These are phyloP conservation scores for Tilletia caries DNA, from an alignment of 1,284 basidiomycete genomes.

Conservation along the genomic window DNA sequence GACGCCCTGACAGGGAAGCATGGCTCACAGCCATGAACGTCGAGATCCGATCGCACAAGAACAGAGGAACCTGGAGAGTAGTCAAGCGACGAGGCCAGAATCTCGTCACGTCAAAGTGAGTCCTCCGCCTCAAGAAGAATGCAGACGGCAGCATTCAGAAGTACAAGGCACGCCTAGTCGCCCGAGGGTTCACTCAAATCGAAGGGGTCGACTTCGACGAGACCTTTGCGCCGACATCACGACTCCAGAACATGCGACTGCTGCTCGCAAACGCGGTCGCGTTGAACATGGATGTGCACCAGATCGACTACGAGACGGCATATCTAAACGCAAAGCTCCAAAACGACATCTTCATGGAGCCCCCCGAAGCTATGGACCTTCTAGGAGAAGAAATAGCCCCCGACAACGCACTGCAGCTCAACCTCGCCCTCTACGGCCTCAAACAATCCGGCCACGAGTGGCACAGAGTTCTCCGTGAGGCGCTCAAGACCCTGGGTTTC, in stretches of 20 bases:
- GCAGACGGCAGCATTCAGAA: constrained; percentile 14
- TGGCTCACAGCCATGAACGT: background rate
- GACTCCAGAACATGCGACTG: background rate
- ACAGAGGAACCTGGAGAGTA: background rate
- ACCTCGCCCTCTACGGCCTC: constrained; percentile 4
- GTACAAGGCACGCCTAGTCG: constrained; percentile 18
- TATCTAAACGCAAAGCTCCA: constrained; percentile 9
- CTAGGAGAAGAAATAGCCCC: background rate
- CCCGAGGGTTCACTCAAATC: constrained; percentile 18
- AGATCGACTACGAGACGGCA: constrained; percentile 9
- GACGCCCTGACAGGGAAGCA: background rate
- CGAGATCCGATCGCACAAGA: background rate
- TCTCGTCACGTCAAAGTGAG: constrained; percentile 17
- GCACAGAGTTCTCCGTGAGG: background rate
- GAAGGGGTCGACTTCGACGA: constrained; percentile 20
- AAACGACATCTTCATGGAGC: constrained; percentile 2
- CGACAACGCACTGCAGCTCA: background rate
- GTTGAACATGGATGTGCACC: background rate
- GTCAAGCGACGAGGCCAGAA: background rate
- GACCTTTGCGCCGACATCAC: constrained; percentile 14
- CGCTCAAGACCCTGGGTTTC: background rate
- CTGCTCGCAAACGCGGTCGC: background rate
- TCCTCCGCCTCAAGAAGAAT: constrained; percentile 7
- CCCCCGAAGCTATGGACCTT: background rate
- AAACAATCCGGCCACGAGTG: background rate